Base-by-base conservation (phyloP, 2,329 filamentous ascomycete species). In the Fusarium bulbicola region DNA sequence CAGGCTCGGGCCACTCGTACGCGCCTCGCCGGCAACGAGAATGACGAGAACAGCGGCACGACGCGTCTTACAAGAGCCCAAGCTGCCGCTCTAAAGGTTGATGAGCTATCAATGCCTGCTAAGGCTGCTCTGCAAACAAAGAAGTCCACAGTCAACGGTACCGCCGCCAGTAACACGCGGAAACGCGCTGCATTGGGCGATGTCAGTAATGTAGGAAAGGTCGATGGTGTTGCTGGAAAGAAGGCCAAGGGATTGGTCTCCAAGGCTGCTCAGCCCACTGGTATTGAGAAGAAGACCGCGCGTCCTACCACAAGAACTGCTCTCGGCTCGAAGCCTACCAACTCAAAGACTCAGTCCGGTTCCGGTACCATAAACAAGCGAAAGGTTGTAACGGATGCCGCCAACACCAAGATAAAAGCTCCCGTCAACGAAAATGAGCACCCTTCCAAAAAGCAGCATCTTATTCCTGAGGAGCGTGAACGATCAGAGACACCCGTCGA, bases 11-110 rank as follows among this genome's bases (percentile, higher is more conserved):
- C 89, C 81, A 87, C 91, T 79, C 90, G 92, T 84, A 89, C 91
- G 82, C 92, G 95, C 84, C 89, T 91, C 82, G 89, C 92, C 79
- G 92, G 92, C 75, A 96, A 97, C 83, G 95, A 98, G 87, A 98
- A 98, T 81, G 95, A 98, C 82, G 96, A 98, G 86, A 97, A 97
- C 82, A 89, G 84, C 74, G 85, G 87, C 66, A 91, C 93, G 70
- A 94, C 93, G 84, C 94, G 95, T 85, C 86, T 98, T 81, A 98
- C 96, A 78, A 91, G 96, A 85, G 95, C 96, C 76, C 98, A 98
- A 86, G 91, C 95, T 59, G 94, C 94, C 66, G 92, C 93, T 53
- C 87, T 89, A 89, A 87, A 85, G 79, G 88, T 86, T 76, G 91
- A 92, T 76, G 92, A 92, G 78, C 82, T 86, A 24, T 81, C 86